A percentile compares a stretch with the other conserved stretches of the same genome.
These are phyloP conservation scores for Ormosia semicastrata DNA, from an alignment of 306 rosid species.

Conservation along the genomic window DNA sequence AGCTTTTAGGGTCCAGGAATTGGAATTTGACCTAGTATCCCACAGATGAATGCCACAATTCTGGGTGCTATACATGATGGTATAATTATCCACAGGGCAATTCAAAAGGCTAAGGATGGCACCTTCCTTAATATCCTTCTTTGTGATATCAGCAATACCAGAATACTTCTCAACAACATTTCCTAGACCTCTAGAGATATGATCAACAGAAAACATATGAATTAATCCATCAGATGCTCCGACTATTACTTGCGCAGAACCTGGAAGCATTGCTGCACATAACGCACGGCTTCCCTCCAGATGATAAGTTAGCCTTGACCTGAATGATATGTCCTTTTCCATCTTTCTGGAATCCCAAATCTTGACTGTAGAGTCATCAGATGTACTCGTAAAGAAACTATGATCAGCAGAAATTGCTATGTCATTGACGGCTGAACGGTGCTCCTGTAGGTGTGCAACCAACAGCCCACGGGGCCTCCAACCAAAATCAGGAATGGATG, in stretches of 20 bases:
- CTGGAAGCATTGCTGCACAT: slow-evolving; percentile 80
- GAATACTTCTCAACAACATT: slow-evolving; percentile 94
- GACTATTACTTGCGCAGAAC: slow-evolving; percentile 82
- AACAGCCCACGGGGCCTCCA: slow-evolving; percentile 97
- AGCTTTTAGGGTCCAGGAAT: slow-evolving; percentile 77
- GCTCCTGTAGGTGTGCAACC: slow-evolving; percentile 99
- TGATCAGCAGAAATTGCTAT: slow-evolving; percentile 87
- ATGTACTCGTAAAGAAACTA: slow-evolving; percentile 87
- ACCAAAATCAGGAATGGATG: slow-evolving; percentile 79
- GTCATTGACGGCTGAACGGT: slow-evolving; percentile 87
- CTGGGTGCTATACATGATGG: slow-evolving; percentile 87
- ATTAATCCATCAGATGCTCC: slow-evolving; percentile 97
- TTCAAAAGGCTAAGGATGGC: slow-evolving; percentile 72
- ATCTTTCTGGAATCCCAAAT: slow-evolving; percentile 94
- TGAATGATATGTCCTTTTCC: slow-evolving; percentile 95
- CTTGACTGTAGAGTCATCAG: slow-evolving; percentile 95
- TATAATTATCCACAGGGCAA: slow-evolving; percentile 59
- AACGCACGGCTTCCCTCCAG: slow-evolving; percentile 90
- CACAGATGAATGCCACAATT: slow-evolving; percentile 93
- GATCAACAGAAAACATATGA: slow-evolving; percentile 88
- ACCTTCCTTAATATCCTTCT: slow-evolving; percentile 92
- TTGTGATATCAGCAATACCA: slow-evolving; percentile 83
- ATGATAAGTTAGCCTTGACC: slow-evolving; percentile 95
- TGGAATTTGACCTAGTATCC: slow-evolving; percentile 82
- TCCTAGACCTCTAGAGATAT: slow-evolving; percentile 83